phyloP scores from a whole-genome alignment of 768 basidiomycete genomes.

The Imleria badia region DNA sequence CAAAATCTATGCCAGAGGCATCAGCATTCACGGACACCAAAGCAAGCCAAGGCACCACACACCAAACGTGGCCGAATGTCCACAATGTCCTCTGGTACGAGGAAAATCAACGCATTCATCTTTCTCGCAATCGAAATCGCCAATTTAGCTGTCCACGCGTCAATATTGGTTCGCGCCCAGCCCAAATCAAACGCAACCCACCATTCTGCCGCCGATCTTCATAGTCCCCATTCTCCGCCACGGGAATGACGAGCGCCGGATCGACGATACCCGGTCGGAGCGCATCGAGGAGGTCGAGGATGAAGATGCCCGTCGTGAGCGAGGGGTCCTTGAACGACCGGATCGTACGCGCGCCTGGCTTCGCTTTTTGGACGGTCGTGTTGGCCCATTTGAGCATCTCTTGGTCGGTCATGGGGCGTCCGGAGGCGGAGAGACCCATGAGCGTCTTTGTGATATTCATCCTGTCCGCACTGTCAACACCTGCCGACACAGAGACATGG shows the following conservation, averaged over 20 bases:
- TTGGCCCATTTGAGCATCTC: conserved; percentile 99
- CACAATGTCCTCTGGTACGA: conserved; percentile 96
- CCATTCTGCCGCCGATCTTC: conserved; percentile 94
- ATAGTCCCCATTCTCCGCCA: conserved; percentile 62
- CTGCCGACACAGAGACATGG: neutral
- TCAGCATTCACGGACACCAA: neutral
- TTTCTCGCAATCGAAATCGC: conserved; percentile 99
- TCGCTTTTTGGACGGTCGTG: conserved; percentile 75
- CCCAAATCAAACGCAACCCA: conserved; percentile 38
- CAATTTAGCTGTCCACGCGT: conserved; percentile 68
- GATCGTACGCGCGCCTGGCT: conserved; percentile 59
- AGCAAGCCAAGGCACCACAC: conserved; percentile 32
- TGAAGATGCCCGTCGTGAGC: too few relatives aligned
- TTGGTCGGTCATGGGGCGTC: too few relatives aligned
- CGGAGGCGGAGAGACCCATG: too few relatives aligned
- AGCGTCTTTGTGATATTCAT: too few relatives aligned
- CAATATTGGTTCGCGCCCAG: too few relatives aligned
- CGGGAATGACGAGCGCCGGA: conserved; percentile 69
- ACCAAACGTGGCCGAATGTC: conserved; percentile 90
- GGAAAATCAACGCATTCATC: conserved; percentile 93
- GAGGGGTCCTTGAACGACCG: too few relatives aligned
- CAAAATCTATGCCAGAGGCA: conserved; percentile 58
- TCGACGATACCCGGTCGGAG: conserved; percentile 96
- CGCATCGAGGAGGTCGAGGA: too few relatives aligned
- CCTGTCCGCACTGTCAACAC: conserved; percentile 36